Evolutionary conservation across 768 basidiomycete species (phyloP).

Genomic region (Calocybe cyanea): DNA sequence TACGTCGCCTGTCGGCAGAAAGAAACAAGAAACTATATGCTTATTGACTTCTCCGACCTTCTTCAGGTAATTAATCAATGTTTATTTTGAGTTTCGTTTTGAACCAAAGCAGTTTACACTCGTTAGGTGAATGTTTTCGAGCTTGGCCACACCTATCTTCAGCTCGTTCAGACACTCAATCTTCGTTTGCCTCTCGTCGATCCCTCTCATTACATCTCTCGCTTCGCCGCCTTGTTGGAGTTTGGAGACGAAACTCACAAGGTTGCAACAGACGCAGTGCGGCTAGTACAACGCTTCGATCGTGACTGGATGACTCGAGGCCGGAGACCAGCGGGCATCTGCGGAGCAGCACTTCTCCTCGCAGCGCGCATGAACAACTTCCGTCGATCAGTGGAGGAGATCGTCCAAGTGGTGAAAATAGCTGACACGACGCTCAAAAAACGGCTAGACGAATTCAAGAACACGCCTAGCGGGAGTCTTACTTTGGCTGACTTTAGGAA

Average conservation of each 20-base stretch:
- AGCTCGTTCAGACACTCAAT: conserved; percentile 84
- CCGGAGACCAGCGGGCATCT: conserved; percentile 93
- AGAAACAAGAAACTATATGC: conserved; percentile 91
- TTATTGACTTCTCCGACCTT: conserved; percentile 98
- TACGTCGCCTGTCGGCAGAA: conserved; percentile 92
- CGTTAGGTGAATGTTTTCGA: conserved; percentile 93
- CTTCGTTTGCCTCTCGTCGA: conserved; percentile 87
- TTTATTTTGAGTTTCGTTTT: not conserved
- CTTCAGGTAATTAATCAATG: conserved; percentile 55
- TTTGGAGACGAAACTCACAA: conserved; percentile 92
- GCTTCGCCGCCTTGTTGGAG: conserved; percentile 91
- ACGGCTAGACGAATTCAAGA: conserved; percentile 91
- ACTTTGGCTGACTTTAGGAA: conserved; percentile 88
- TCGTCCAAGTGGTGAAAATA: conserved; percentile 98
- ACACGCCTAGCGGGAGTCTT: conserved; percentile 79
- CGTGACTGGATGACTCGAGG: conserved; percentile 98
- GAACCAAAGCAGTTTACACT: not conserved
- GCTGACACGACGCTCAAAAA: conserved; percentile 94
- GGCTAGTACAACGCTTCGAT: conserved; percentile 90
- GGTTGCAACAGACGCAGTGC: conserved; percentile 90
- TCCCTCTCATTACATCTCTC: conserved; percentile 93
- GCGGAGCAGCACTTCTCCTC: conserved; percentile 90
- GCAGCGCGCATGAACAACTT: conserved; percentile 99
- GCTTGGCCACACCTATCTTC: conserved; percentile 93
- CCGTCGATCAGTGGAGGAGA: conserved; percentile 86